Evolutionary conservation across 345 rosid genomes (phyloP).

Genomic region (Euphorbia pulcherrima): DNA sequence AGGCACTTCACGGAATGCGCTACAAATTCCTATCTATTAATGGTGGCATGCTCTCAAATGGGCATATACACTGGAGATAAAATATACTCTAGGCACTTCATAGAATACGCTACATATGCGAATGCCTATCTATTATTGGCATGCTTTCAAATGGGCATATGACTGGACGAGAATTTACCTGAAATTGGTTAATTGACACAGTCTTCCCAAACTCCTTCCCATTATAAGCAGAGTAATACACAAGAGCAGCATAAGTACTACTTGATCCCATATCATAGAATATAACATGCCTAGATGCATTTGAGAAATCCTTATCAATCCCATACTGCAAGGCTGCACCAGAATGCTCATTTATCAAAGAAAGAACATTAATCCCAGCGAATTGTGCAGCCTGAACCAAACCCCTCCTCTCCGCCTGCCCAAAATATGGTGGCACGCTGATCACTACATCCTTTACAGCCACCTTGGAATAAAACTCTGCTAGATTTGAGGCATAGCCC

Average conservation of each 20-base stretch:
- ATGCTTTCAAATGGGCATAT: not conserved
- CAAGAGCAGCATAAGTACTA: constrained; percentile 83
- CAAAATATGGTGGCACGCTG: constrained; percentile 85
- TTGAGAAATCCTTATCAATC: constrained; percentile 89
- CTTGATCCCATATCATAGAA: constrained; percentile 97
- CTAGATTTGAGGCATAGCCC: constrained; percentile 59
- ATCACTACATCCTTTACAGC: constrained; percentile 69
- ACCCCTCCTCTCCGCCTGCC: constrained; percentile 91
- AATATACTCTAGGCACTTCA: not conserved
- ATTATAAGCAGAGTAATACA: constrained; percentile 78
- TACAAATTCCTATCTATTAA: too few species aligned
- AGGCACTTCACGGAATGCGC: too few species aligned
- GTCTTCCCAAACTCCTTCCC: constrained; percentile 86
- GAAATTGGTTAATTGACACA: constrained; percentile 85
- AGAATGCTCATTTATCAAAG: constrained; percentile 75
- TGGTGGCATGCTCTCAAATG: too few species aligned
- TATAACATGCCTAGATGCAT: constrained; percentile 78
- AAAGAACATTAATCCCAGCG: constrained; percentile 88
- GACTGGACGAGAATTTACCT: constrained; percentile 38
- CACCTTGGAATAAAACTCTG: constrained; percentile 73
- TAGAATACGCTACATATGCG: not conserved
- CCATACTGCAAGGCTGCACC: constrained; percentile 99
- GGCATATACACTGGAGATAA: not conserved
- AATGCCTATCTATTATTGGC: not conserved
- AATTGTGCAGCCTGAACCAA: constrained; percentile 80